phyloP scores from a whole-genome alignment of 1,284 basidiomycete genomes.

The Marasmius oreades region DNA sequence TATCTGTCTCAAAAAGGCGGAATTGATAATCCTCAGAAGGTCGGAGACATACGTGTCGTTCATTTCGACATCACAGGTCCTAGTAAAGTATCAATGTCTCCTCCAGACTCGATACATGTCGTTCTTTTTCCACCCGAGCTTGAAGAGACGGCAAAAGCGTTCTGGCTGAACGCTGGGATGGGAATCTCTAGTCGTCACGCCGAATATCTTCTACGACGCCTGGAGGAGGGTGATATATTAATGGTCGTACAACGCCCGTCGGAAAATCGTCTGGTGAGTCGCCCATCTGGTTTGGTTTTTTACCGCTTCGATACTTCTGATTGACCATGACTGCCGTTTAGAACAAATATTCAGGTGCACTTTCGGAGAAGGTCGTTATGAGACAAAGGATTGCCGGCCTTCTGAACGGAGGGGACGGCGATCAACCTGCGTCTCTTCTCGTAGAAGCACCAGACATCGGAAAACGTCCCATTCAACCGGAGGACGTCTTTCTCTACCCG shows the following conservation, averaged over 20 bases:
- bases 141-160: conserved; percentile 78
- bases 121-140: conserved; percentile 72
- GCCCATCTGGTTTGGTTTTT: too few relatives aligned
- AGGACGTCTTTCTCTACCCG: conserved; percentile 87
- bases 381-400: background rate
- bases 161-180: conserved; percentile 94
- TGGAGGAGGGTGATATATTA: conserved; percentile 37
- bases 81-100: conserved; percentile 15
- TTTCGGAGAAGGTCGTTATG: background rate
- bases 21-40: conserved; percentile 4
- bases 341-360: background rate
- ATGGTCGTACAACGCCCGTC: conserved; percentile 19
- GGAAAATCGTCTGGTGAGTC: conserved; percentile 53
- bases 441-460: conserved; percentile 44
- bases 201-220: conserved; percentile 73
- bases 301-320: too few relatives aligned
- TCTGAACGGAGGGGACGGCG: conserved; percentile 26
- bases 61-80: conserved; percentile 18
- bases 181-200: conserved; percentile 89
- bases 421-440: background rate
- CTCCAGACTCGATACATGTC: conserved; percentile 61
- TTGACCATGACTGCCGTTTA: background rate
- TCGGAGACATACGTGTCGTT: conserved; percentile 21
- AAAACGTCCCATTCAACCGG: conserved; percentile 58
- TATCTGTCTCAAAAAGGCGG: background rate